Evolutionary conservation across 805 yeast genomes (phyloP).

Genomic region (Cyberlindnera maritima): DNA sequence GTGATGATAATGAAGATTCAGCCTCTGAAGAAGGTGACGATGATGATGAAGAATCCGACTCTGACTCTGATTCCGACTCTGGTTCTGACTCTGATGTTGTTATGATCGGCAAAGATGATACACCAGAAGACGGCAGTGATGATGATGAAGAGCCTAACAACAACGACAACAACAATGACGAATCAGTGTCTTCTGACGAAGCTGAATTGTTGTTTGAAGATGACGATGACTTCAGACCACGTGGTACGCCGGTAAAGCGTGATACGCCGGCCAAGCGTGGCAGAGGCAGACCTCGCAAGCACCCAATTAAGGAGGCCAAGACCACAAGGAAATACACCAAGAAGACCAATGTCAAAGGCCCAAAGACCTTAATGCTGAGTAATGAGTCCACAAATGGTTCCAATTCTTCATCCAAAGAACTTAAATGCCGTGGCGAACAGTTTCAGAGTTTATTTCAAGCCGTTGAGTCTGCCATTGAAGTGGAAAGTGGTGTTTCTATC

Average conservation of each 20-base stretch:
- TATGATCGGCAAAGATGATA: neutral
- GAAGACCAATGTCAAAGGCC: slow-evolving; percentile 29
- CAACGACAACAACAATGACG: neutral
- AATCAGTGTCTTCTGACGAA: slow-evolving; percentile 8
- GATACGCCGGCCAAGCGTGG: slow-evolving; percentile 10
- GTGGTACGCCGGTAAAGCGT: slow-evolving; percentile 6
- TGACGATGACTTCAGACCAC: slow-evolving; percentile 30
- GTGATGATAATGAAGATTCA: too few species aligned
- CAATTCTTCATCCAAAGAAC: slow-evolving; percentile 25
- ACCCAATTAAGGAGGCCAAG: neutral
- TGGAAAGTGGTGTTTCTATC: slow-evolving; percentile 75
- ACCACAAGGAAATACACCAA: slow-evolving; percentile 23
- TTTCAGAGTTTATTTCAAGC: slow-evolving; percentile 66
- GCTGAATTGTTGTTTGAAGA: slow-evolving; percentile 7
- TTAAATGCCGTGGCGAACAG: slow-evolving; percentile 88
- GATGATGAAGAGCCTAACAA: neutral
- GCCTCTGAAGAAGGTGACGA: too few species aligned
- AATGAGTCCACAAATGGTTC: slow-evolving; percentile 29
- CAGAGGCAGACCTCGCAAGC: neutral
- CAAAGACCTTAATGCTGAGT: slow-evolving; percentile 17
- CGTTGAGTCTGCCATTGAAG: slow-evolving; percentile 67
- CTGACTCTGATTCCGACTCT: neutral
- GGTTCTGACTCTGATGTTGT: neutral
- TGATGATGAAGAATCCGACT: neutral
- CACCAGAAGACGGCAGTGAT: neutral